Percentiles rank a stretch among this genome's conserved stretches.
Evolutionary conservation across 352 stramenopile genomes (phyloP).

Genomic region (Phytophthora agathidicida): DNA sequence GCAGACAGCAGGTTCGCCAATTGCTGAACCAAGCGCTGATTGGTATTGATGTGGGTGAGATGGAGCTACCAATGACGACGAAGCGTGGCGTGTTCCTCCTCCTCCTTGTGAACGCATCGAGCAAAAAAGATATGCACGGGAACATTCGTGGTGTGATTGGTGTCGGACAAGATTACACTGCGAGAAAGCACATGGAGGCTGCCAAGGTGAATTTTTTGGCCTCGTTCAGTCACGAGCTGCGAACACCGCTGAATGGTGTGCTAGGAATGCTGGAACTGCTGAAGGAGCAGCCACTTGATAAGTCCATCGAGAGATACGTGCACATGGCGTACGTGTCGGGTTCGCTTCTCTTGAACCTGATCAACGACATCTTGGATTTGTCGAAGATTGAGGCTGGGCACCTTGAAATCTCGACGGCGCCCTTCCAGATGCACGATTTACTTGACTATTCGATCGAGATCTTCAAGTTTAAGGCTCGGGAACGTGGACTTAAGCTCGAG

Average conservation of each 20-base stretch:
- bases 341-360: conserved; percentile 31
- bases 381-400: conserved; percentile 93
- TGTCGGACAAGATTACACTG: conserved; percentile 93
- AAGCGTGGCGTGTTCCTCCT: conserved; percentile 66
- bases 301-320: conserved; percentile 67
- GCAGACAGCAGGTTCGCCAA: conserved; percentile 60
- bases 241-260: conserved; percentile 78
- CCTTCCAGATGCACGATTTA: conserved; percentile 78
- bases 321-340: conserved; percentile 64
- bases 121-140: conserved; percentile 38
- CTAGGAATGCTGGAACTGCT: conserved; percentile 85
- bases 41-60: conserved; percentile 81
- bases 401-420: conserved; percentile 83
- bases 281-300: conserved; percentile 76
- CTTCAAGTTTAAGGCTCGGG: conserved; percentile 86
- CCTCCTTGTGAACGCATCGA: conserved; percentile 77
- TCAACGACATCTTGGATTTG: conserved; percentile 47
- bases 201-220: conserved; percentile 84
- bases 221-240: conserved; percentile 82
- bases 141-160: conserved; percentile 66
- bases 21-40: conserved; percentile 78
- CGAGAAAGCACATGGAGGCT: conserved; percentile 82
- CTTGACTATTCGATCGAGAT: conserved; percentile 89
- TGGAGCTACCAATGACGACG: conserved; percentile 82
- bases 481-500: conserved; percentile 85